A percentile compares a stretch with the other conserved stretches of the same genome.
phyloP scores from a whole-genome alignment of 2,329 filamentous ascomycete species.

The Fusarium setosum region DNA sequence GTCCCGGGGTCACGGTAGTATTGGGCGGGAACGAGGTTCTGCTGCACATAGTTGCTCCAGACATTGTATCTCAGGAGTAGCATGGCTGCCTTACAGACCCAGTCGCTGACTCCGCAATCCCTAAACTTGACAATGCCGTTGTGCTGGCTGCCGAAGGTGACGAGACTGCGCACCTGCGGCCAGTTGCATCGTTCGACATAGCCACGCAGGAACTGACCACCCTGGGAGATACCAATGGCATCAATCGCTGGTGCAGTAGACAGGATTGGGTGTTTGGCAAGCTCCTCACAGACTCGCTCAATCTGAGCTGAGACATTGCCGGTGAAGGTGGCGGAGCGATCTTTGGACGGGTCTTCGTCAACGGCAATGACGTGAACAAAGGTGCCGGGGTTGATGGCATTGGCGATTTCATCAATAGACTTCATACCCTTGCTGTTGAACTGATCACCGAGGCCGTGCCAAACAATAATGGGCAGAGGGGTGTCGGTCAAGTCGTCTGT shows the following conservation, averaged over 20 bases:
- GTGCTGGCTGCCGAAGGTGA: constrained; percentile 93
- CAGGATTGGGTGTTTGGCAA: constrained; percentile 81
- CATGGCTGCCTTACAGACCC: constrained; percentile 84
- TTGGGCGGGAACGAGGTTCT: constrained; percentile 87
- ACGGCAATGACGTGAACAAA: constrained; percentile 85
- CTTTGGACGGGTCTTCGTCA: constrained; percentile 71
- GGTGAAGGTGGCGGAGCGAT: constrained; percentile 88
- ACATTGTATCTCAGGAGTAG: constrained; percentile 82
- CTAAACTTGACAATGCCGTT: constrained; percentile 91
- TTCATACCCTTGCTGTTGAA: constrained; percentile 81
- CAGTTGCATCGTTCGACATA: constrained; percentile 89
- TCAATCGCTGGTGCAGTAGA: constrained; percentile 86
- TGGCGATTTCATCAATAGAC: constrained; percentile 76
- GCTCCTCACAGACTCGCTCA: constrained; percentile 78
- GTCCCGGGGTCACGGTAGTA: constrained; percentile 82
- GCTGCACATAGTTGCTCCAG: constrained; percentile 84
- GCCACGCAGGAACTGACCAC: constrained; percentile 93
- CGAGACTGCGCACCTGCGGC: constrained; percentile 79
- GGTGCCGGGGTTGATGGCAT: constrained; percentile 82
- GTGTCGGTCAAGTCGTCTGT: constrained; percentile 62
- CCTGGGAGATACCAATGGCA: constrained; percentile 94
- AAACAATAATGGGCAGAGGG: constrained; percentile 92
- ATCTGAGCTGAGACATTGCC: constrained; percentile 89
- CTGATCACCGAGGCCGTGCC: constrained; percentile 86
- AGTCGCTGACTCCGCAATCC: constrained; percentile 77